These are phyloP conservation scores for Lipomyces sp. DNA, from an alignment of 805 yeast genomes.

Conservation along the genomic window DNA sequence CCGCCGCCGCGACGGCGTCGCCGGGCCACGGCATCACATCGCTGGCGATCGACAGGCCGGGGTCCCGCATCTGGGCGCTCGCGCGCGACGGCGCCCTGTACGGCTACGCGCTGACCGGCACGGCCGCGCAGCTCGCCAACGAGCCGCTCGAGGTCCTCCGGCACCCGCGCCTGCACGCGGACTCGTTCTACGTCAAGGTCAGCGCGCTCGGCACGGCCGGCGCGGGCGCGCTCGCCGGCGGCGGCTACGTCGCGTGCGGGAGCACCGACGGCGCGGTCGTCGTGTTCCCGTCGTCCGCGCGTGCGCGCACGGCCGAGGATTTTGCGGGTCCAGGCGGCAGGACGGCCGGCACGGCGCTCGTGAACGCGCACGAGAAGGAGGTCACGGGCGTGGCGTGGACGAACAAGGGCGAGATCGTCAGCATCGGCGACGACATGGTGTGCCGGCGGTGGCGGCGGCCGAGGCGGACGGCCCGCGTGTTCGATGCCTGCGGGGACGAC, in stretches of 20 bases:
- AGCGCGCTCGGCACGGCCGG: constrained; percentile 7
- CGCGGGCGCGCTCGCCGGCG: not conserved
- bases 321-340: not conserved
- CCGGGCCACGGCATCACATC: constrained; percentile 19
- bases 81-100: constrained; percentile 9
- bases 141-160: constrained; percentile 16
- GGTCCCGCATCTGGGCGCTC: constrained; percentile 15
- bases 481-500: not conserved
- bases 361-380: constrained; percentile 17
- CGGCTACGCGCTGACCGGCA: constrained; percentile 4
- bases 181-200: constrained; percentile 20
- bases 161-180: constrained; percentile 13
- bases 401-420: constrained; percentile 7
- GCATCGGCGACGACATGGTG: constrained; percentile 20
- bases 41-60: constrained; percentile 9
- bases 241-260: constrained; percentile 20
- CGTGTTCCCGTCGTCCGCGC: constrained; percentile 18
- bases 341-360: constrained; percentile 7
- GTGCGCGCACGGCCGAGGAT: not conserved
- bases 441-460: constrained; percentile 13
- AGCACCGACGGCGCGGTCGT: constrained; percentile 11
- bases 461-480: not conserved
- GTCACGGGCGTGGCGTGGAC: constrained; percentile 22
- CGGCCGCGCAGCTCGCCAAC: not conserved
- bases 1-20: not conserved